Evolutionary conservation across 2,329 filamentous ascomycete species (phyloP).

Genomic region (Microcera coccophila): DNA sequence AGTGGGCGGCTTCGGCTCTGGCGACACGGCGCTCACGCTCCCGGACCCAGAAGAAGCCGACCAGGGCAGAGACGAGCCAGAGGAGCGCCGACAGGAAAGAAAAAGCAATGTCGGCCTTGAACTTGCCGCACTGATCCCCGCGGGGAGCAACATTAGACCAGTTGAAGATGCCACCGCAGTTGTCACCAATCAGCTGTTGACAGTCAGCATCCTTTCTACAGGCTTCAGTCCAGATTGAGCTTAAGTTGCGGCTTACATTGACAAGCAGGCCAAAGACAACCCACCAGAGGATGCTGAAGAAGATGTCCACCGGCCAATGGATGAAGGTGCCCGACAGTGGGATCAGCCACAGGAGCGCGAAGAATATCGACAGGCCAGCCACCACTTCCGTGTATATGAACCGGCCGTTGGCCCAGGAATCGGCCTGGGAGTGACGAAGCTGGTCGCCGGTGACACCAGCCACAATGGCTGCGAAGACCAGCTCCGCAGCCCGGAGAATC

Average conservation of each 20-base stretch:
- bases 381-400: conserved; percentile 74
- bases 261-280: conserved; percentile 64
- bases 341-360: conserved; percentile 68
- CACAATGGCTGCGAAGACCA: conserved; percentile 69
- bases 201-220: neutral
- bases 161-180: conserved; percentile 55
- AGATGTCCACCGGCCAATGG: conserved; percentile 66
- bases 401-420: conserved; percentile 54
- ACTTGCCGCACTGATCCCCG: conserved; percentile 57
- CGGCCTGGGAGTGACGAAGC: conserved; percentile 49
- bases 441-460: conserved; percentile 66
- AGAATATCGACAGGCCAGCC: conserved; percentile 63
- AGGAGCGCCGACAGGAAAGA: conserved; percentile 66
- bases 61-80: conserved; percentile 62
- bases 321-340: conserved; percentile 65
- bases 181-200: conserved; percentile 39
- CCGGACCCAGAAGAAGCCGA: conserved; percentile 54
- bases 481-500: conserved; percentile 44
- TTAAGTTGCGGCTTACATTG: conserved; percentile 43
- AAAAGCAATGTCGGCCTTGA: conserved; percentile 69
- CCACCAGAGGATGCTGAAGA: conserved; percentile 69
- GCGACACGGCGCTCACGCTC: conserved; percentile 36
- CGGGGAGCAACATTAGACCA: conserved; percentile 54
- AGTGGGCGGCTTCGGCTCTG: conserved; percentile 27
- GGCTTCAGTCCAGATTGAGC: neutral